Conservation (phyloP, 2,329 filamentous ascomycete species). For the Sphaerulina vaccinii region DNA sequence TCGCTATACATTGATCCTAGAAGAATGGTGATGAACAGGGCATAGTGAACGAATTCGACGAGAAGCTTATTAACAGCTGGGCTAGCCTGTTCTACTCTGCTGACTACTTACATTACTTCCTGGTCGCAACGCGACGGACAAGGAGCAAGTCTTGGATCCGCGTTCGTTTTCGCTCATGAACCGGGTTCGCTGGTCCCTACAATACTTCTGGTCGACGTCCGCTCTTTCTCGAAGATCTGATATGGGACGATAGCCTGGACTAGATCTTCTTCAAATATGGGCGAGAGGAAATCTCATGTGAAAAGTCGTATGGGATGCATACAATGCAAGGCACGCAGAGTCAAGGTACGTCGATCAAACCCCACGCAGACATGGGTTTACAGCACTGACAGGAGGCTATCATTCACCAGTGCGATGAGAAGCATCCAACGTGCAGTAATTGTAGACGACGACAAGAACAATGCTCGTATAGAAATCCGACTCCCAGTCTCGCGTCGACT, state of each 20-base stretch:
- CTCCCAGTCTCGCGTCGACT: conserved; percentile 13
- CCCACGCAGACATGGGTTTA: too few species aligned
- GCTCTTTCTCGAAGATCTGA: too few species aligned
- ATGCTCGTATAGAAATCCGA: conserved; percentile 26
- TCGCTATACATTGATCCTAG: not conserved
- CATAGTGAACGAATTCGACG: not conserved
- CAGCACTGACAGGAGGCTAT: not conserved
- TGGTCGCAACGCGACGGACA: too few species aligned
- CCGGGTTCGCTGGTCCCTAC: too few species aligned
- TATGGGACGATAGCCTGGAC: too few species aligned
- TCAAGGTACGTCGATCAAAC: conserved; percentile 24
- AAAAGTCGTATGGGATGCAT: conserved; percentile 31
- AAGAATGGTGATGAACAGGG: not conserved
- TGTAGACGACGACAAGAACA: conserved; percentile 25
- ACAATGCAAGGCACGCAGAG: conserved; percentile 32
- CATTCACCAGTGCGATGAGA: conserved; percentile 21
- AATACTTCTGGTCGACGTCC: too few species aligned
- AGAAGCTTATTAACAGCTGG: too few species aligned
- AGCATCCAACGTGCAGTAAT: conserved; percentile 22
- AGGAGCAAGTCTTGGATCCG: too few species aligned
- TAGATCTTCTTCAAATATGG: too few species aligned
- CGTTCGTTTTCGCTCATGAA: too few species aligned
- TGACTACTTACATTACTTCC: too few species aligned
- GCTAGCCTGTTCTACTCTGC: too few species aligned
- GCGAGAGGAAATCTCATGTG: conserved; percentile 26